Evolutionary conservation across 2,329 filamentous ascomycete genomes (phyloP).

Genomic region (Reticulascus tulasneorum): DNA sequence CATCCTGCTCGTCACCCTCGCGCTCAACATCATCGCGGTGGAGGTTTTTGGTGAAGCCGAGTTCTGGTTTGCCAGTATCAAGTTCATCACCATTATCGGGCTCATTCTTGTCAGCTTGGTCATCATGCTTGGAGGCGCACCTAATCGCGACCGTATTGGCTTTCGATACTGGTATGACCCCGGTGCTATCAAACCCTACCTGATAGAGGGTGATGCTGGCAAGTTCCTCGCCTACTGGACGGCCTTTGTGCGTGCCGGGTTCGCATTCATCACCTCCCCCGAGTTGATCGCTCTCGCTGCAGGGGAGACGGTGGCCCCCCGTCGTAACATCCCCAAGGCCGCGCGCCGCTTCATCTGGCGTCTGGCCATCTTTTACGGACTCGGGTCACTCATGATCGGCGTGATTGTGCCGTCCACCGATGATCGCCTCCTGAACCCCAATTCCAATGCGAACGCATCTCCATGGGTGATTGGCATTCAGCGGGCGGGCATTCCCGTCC

Average conservation of each 20-base stretch:
- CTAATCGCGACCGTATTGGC: constrained; percentile 40
- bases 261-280: constrained; percentile 58
- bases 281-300: constrained; percentile 63
- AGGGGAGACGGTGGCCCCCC: constrained; percentile 61
- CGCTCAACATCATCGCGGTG: constrained; percentile 55
- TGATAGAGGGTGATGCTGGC: constrained; percentile 41
- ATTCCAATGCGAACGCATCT: constrained; percentile 57
- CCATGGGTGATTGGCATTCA: constrained; percentile 67
- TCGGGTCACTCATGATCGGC: constrained; percentile 59
- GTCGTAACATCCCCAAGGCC: constrained; percentile 63
- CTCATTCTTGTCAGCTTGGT: constrained; percentile 54
- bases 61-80: constrained; percentile 58
- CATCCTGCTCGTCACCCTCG: constrained; percentile 48
- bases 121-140: constrained; percentile 53
- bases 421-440: constrained; percentile 50
- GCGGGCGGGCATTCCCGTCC: constrained; percentile 57
- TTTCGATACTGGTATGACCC: constrained; percentile 34
- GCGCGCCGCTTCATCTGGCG: constrained; percentile 59
- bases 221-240: constrained; percentile 57
- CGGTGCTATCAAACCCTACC: constrained; percentile 44
- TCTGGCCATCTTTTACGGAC: constrained; percentile 59
- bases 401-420: constrained; percentile 64
- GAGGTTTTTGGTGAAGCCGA: constrained; percentile 58
- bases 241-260: constrained; percentile 53
- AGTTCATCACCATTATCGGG: constrained; percentile 55